These are phyloP conservation scores for Malus domestica DNA, from an alignment of 306 rosid genomes.

Conservation along the genomic window DNA sequence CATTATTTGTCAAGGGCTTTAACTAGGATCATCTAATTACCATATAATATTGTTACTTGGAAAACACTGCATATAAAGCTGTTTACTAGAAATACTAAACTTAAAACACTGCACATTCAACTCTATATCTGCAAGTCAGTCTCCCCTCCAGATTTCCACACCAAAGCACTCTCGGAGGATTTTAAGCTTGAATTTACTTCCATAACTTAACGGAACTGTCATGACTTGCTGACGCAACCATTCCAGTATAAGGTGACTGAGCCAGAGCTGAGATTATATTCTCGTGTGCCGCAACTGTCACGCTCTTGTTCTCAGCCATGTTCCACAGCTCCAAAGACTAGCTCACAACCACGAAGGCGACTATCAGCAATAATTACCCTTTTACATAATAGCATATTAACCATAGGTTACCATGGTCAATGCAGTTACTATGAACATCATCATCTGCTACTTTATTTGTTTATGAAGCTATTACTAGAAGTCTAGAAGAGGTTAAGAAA, in stretches of 20 bases:
- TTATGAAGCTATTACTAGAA: background rate
- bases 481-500: conserved; percentile 1
- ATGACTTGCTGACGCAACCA: conserved; percentile 85
- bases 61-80: too few relatives aligned
- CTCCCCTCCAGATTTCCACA: conserved; percentile 7
- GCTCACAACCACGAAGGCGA: conserved; percentile 3
- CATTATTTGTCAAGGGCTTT: background rate
- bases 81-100: too few relatives aligned
- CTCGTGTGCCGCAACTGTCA: conserved; percentile 74
- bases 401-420: background rate
- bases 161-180: conserved; percentile 5
- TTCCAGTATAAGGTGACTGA: conserved; percentile 63
- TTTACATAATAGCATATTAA: background rate
- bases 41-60: background rate
- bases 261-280: conserved; percentile 73
- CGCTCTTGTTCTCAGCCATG: conserved; percentile 67
- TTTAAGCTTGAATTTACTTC: conserved; percentile 39
- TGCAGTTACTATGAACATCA: too few relatives aligned
- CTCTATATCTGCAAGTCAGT: background rate
- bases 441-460: too few relatives aligned
- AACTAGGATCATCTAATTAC: background rate
- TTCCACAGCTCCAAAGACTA: conserved; percentile 93
- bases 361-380: background rate
- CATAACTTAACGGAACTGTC: conserved; percentile 81
- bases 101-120: background rate